Base-by-base conservation (phyloP, 257 asterid genomes). In the Thymus mandschuricus region DNA sequence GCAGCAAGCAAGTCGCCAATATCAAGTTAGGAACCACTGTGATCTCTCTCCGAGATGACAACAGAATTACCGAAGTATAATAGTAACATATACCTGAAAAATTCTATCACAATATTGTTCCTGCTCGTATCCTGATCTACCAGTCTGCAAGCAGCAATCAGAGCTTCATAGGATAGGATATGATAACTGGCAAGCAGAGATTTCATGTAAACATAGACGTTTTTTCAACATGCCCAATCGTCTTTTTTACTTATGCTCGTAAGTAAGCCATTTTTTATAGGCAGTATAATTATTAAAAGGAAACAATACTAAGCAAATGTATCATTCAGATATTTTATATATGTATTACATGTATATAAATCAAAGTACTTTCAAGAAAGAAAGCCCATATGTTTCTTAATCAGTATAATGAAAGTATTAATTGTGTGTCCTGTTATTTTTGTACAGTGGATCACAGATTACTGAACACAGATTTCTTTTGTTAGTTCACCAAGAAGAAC, bases 241-340 rank as follows among this genome's bases (percentile, higher is more conserved):
- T 57, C 56, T 80, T 69, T 75, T 64, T 43, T 66, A 69, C 75
- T 79, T 61, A 73, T 85, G 83, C 83, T 83, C 77, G 69, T 63
- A 65, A 55, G 21, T 57, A 87, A 83, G 91, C 83, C 85, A 71
- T 75, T 78, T 66, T 81, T 50, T 82, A 46, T 15, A 54, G 60
- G 41, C 38, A 49, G 34, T 60, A 66, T 43, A 46, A 58, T 7
- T 21, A 66, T 72, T 50, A 12, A 31, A 52, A 64, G 45, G 51
- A 72, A 78, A 64, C 49, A 63, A 70, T 64, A 61, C 75, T 54
- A 69, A 65, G 56, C 68, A 69, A 67, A 71, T 75, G 66, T 57
- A 63, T 30, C 30, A 55, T 69, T 41, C 44, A 43, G 61, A 51
- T 70, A 51, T 11, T 67, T 50, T 73, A 45, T n/a, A 51, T 55